phyloP scores from a whole-genome alignment of 2,329 filamentous ascomycete species.

The Metarhizium brunneum region DNA sequence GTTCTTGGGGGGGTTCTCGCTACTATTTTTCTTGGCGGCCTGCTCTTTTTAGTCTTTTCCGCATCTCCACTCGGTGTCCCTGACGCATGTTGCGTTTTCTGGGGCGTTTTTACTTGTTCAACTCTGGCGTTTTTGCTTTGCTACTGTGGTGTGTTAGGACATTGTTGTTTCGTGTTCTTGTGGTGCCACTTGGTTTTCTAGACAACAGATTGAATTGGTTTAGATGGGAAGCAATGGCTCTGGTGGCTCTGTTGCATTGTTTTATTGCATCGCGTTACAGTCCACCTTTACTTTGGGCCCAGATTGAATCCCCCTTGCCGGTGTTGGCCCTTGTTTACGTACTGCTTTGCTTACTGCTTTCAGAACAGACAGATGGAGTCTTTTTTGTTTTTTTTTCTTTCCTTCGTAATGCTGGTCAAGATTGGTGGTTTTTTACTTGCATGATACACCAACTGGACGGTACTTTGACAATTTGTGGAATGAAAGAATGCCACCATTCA shows the following conservation, averaged over 20 bases:
- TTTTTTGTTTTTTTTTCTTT: background rate
- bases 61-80: background rate
- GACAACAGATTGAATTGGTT: background rate
- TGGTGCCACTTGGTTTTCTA: background rate
- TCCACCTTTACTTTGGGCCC: background rate
- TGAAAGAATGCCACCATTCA: background rate
- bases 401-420: background rate
- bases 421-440: background rate
- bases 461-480: background rate
- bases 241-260: background rate
- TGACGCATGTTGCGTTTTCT: background rate
- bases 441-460: background rate
- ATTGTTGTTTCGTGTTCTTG: background rate
- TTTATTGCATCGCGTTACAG: background rate
- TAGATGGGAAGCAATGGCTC: background rate
- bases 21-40: conserved; percentile 10
- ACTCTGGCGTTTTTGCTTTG: background rate
- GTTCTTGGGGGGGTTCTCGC: conserved; percentile 7
- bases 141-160: background rate
- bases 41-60: conserved; percentile 10
- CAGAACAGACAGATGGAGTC: background rate
- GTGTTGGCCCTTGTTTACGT: background rate
- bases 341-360: background rate
- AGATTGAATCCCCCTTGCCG: background rate
- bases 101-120: background rate